phyloP scores from a whole-genome alignment of 225 moss, liverwort and hornwort genomes.

The Pseudisothecium myosuroides region DNA sequence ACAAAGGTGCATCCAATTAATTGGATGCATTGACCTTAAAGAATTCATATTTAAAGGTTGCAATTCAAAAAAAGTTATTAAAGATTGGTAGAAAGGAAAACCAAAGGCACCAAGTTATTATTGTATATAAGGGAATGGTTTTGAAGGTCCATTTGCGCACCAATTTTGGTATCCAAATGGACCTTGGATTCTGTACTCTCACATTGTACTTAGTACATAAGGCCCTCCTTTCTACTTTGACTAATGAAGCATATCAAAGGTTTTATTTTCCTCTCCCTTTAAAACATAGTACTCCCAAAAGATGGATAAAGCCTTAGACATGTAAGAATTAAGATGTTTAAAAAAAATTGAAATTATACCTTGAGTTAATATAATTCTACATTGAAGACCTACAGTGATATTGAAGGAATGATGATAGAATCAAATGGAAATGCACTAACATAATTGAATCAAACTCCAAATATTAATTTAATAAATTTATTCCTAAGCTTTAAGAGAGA shows the following conservation, averaged over 20 bases:
- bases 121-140: rapidly evolving
- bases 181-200: background rate
- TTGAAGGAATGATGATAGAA: background rate
- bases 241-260: background rate
- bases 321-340: background rate
- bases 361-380: background rate
- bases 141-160: background rate
- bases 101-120: background rate
- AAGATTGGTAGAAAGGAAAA: background rate
- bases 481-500: rapidly evolving
- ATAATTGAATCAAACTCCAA: background rate
- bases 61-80: background rate
- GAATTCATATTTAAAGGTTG: background rate
- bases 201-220: background rate
- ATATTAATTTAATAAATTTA: too few species aligned
- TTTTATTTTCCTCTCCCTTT: background rate
- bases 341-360: background rate
- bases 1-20: background rate
- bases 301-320: background rate
- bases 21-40: background rate
- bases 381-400: background rate
- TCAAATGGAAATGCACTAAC: background rate
- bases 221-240: background rate
- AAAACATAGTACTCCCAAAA: background rate
- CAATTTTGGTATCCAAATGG: background rate